These are phyloP conservation scores for Fusarium lateritium DNA, from an alignment of 2,329 filamentous ascomycete genomes.

Conservation along the genomic window DNA sequence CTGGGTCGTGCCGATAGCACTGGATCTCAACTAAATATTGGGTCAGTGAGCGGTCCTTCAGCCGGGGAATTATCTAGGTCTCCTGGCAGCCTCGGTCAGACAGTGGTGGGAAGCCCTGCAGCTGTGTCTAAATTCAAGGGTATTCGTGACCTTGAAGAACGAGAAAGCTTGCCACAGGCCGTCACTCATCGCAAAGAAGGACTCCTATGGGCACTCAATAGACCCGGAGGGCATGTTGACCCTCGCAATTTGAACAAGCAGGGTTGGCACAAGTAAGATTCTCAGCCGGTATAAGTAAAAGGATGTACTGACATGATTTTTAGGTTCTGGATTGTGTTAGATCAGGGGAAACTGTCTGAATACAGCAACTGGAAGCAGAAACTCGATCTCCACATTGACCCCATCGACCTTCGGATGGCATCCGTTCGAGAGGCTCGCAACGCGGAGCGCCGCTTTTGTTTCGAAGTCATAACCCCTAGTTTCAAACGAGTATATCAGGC, in stretches of 20 bases:
- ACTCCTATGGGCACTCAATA: slow-evolving; percentile 92
- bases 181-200: slow-evolving; percentile 88
- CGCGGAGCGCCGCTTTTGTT: slow-evolving; percentile 95
- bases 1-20: slow-evolving; percentile 82
- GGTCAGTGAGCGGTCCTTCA: slow-evolving; percentile 49
- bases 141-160: slow-evolving; percentile 92
- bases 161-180: slow-evolving; percentile 70
- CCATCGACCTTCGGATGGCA: slow-evolving; percentile 96
- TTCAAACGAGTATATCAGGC: slow-evolving; percentile 98
- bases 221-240: slow-evolving; percentile 94
- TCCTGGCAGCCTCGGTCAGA: slow-evolving; percentile 67
- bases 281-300: neutral
- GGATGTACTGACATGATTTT: slow-evolving; percentile 36
- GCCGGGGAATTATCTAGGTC: slow-evolving; percentile 68
- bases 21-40: slow-evolving; percentile 73
- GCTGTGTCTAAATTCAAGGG: slow-evolving; percentile 83
- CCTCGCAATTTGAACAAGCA: slow-evolving; percentile 96
- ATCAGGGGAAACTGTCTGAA: slow-evolving; percentile 95
- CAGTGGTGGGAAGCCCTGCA: slow-evolving; percentile 65
- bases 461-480: slow-evolving; percentile 97
- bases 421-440: slow-evolving; percentile 96
- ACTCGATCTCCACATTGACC: slow-evolving; percentile 96
- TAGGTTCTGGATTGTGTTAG: slow-evolving; percentile 98
- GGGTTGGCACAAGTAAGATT: slow-evolving; percentile 95
- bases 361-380: slow-evolving; percentile 99